Evolutionary conservation across 805 yeast genomes (phyloP), one percentile per base, ranked within the genome.

Genomic region (Suhomyces tanzawaensis): DNA sequence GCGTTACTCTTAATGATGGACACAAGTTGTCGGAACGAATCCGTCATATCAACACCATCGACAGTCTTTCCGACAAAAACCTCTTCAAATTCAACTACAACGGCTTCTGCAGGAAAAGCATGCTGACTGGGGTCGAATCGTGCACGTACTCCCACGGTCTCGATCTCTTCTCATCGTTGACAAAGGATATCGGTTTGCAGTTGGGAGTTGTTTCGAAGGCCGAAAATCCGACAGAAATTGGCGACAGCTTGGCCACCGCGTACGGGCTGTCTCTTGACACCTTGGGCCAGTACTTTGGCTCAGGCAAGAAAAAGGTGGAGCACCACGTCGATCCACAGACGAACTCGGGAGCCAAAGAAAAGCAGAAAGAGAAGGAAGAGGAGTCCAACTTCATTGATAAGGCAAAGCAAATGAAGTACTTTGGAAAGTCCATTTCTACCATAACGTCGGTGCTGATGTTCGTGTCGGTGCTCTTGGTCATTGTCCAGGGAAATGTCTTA

Each of bases 171-270:
- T 60, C 75, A 6, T 70, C 71, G 11, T 54, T 76, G 12, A 61
- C 76, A 8, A 62, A 70, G 39, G 83, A 78, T 53, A 64, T 79
- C 9, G 79, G 77, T 3, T 58, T 57, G 2, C 77, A 71, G 44
- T 54, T 74, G 28, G 72, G 69, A 7, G 51, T 53, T 18, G 52
- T 69, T 18, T 66, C 78, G 3, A 59, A 60, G 33, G 51, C 64
- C 39, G 63, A 70, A 4, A 63, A 72, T 44, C 57, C 72, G 5
- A 29, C 33, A 2, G 45, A 41, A 16, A 47, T 54, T 21, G 55
- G 41, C 12, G 17, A 32, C 9, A 30, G 44, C 24, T 34, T 46
- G 19, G 32, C 27, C 5, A 32, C 40, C 4, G 38, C 45, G 6
- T 46, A 46, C 29, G 15, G 22, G 13, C 38, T 33, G 36, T 33